These are phyloP conservation scores for Chrysoporthe austroafricana DNA, from an alignment of 2,329 filamentous ascomycete species.

Conservation along the genomic window DNA sequence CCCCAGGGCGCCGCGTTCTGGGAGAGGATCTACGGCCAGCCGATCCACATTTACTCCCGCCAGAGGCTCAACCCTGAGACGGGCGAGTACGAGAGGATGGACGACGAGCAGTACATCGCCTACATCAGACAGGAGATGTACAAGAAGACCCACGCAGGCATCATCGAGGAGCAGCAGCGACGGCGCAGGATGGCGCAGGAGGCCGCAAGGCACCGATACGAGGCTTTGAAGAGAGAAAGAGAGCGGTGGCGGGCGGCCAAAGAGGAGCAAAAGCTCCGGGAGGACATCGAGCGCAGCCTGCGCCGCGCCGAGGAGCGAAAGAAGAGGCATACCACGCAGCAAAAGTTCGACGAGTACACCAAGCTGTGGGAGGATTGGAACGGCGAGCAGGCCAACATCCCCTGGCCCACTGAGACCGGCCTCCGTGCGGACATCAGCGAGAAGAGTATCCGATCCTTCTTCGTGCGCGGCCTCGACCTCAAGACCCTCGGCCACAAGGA, in stretches of 20 bases:
- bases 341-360: constrained; percentile 68
- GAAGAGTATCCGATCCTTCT: constrained; percentile 70
- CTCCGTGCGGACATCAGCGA: constrained; percentile 59
- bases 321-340: constrained; percentile 56
- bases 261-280: constrained; percentile 53
- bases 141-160: constrained; percentile 87
- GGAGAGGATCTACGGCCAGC: constrained; percentile 95
- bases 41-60: constrained; percentile 77
- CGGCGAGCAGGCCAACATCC: constrained; percentile 45
- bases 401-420: constrained; percentile 76
- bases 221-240: constrained; percentile 51
- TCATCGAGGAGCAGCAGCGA: constrained; percentile 73
- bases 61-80: constrained; percentile 44
- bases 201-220: constrained; percentile 63
- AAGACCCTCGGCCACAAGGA: constrained; percentile 49
- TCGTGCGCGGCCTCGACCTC: constrained; percentile 54
- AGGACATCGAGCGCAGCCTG: constrained; percentile 72
- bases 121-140: constrained; percentile 91
- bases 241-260: constrained; percentile 37
- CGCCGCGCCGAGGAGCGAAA: constrained; percentile 67
- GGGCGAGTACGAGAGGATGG: constrained; percentile 79
- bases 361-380: constrained; percentile 64
- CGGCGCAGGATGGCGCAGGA: constrained; percentile 46
- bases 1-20: constrained; percentile 95
- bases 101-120: constrained; percentile 86